Base-by-base conservation (phyloP, 2,329 filamentous ascomycete genomes). In the Exophiala calicioides region DNA sequence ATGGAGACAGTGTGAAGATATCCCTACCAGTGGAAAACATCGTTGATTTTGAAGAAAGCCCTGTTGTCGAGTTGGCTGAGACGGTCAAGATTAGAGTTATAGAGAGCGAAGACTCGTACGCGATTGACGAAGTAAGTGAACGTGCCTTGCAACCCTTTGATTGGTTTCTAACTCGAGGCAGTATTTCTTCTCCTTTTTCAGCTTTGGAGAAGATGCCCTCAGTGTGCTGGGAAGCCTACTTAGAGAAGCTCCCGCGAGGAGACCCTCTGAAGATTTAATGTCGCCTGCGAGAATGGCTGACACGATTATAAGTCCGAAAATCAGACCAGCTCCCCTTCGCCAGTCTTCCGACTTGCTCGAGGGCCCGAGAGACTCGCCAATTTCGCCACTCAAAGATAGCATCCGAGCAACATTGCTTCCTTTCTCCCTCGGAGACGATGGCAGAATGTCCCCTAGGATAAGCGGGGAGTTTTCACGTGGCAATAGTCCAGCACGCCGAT, bases 101-200 rank as follows among this genome's bases (percentile, higher is more conserved):
- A 46, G 90, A 96, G 62, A 94, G 90, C 55, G 88, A 93, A 55
- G 91, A 96, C 67, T 94, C 89, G 0, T 97, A 87, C 68, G 90
- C 90, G 2, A 88, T 97, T 55, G 93, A 98, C 60, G 93, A 98
- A 76, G 87, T 88, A 71, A 55, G 71, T 63, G n/a, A 3, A n/a
- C 23, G 18, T 18, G 16, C 33, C 19, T 48, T 20, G 12, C 26
- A 19, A 9, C n/a, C 21, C 2, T 39, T 15, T 48, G 19, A 27
- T 44, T 33, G 12, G 27, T 16, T 21, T 12, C 50, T 52, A 42
- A 52, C 18, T 12, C 13, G 13, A 2, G 33, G 8, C 50, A 90
- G 82, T 96, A 97, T 65, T 97, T 94, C 65, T 97, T 98, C 66
- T 93, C 90, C 0, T 97, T 97, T 68, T 95, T 96, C 65, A 86